These are phyloP conservation scores for Solanum lignicaule DNA, from an alignment of 257 asterid genomes.

Conservation along the genomic window DNA sequence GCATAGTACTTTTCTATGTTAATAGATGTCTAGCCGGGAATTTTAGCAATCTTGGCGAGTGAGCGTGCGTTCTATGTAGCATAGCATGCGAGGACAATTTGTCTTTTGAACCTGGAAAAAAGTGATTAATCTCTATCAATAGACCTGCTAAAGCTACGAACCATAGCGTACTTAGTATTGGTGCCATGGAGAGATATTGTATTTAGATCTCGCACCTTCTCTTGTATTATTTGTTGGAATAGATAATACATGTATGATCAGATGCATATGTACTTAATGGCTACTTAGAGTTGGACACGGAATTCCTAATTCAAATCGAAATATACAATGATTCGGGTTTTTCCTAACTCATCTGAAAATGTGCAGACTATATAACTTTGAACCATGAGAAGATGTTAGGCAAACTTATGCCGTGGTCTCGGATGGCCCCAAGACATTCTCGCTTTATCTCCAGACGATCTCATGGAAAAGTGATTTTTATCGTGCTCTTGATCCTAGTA, in stretches of 20 bases:
- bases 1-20: neutral
- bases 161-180: neutral
- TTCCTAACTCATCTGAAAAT: neutral
- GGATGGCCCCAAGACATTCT: conserved; percentile 47
- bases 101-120: neutral
- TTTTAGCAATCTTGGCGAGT: neutral
- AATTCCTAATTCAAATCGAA: neutral
- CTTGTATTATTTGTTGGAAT: neutral
- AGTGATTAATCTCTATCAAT: neutral
- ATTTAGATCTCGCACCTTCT: neutral
- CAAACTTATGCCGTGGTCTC: conserved; percentile 5
- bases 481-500: conserved; percentile 34
- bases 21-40: neutral
- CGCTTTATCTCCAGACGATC: conserved; percentile 32
- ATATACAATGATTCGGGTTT: neutral
- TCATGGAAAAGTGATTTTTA: conserved; percentile 19
- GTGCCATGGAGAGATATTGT: neutral
- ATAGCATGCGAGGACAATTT: neutral
- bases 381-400: conserved; percentile 16
- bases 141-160: neutral
- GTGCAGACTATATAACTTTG: conserved; percentile 28
- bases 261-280: neutral
- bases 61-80: neutral
- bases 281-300: neutral
- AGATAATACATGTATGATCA: neutral